Percentiles rank a stretch among this genome's conserved stretches.
Evolutionary conservation across 148 eudicot genomes (phyloP).

Genomic region (Amaranthus palmeri): DNA sequence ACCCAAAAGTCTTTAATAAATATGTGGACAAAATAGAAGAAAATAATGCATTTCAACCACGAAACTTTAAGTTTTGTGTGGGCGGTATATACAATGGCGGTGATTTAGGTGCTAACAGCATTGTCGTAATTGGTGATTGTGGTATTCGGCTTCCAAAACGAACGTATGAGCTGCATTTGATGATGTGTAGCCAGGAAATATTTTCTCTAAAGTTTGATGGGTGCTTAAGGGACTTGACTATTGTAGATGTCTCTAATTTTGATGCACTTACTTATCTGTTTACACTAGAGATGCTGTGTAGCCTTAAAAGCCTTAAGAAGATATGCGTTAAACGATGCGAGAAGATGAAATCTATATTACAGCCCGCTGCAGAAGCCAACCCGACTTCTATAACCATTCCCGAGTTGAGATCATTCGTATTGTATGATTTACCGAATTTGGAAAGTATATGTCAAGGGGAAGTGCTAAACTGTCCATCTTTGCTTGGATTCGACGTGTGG

Average conservation of each 20-base stretch:
- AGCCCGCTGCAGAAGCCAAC: constrained; percentile 30
- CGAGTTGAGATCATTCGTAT: constrained; percentile 12
- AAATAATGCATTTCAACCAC: constrained; percentile 7
- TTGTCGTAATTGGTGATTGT: constrained; percentile 23
- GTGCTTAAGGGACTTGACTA: constrained; percentile 20
- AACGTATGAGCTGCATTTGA: constrained; percentile 18
- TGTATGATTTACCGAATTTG: constrained; percentile 25
- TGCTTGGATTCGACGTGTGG: constrained; percentile 27
- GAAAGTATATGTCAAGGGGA: constrained; percentile 27
- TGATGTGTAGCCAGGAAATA: constrained; percentile 11
- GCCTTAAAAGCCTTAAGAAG: constrained; percentile 21
- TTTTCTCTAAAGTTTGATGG: constrained; percentile 25
- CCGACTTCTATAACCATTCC: constrained; percentile 21
- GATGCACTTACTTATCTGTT: constrained; percentile 22
- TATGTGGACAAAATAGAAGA: constrained; percentile 19
- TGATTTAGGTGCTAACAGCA: constrained; percentile 20
- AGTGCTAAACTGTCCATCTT: constrained; percentile 24
- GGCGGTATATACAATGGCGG: constrained; percentile 23
- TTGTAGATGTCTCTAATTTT: constrained; percentile 17
- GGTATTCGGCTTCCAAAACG: constrained; percentile 22
- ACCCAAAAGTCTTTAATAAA: constrained; percentile 23
- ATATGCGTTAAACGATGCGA: constrained; percentile 28
- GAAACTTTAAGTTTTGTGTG: constrained; percentile 22
- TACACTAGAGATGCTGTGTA: constrained; percentile 21
- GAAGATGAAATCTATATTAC: constrained; percentile 26